Evolutionary conservation across 1,284 basidiomycete species (phyloP).

Genomic region (Trichosporon sp.): DNA sequence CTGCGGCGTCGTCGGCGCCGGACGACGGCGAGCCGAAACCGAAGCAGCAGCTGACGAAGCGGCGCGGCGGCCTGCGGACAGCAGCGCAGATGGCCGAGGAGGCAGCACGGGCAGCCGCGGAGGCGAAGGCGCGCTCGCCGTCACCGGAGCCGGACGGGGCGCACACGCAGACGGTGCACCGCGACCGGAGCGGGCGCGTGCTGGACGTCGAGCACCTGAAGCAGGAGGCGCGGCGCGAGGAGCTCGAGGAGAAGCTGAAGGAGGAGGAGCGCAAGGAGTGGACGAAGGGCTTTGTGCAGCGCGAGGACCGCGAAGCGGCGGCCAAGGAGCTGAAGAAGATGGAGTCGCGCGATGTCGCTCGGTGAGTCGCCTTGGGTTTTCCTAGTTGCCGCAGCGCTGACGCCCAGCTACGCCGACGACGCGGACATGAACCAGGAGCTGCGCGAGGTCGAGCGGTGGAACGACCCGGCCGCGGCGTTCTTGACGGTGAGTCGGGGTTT

Average conservation of each 20-base stretch:
- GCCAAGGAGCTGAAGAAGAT: constrained; percentile 64
- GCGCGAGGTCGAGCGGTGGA: constrained; percentile 76
- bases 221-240: constrained; percentile 71
- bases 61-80: constrained; percentile 68
- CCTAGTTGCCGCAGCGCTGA: too few relatives aligned
- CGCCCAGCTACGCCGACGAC: constrained; percentile 67
- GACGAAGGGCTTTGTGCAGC: constrained; percentile 89
- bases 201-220: constrained; percentile 80
- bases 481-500: constrained; percentile 62
- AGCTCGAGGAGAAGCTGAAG: constrained; percentile 72
- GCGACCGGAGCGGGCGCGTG: constrained; percentile 79
- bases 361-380: too few relatives aligned
- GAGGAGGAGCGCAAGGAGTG: constrained; percentile 90
- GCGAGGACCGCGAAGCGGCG: constrained; percentile 66
- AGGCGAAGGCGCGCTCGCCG: constrained; percentile 44
- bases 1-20: constrained; percentile 11
- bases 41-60: constrained; percentile 45
- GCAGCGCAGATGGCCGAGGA: constrained; percentile 53
- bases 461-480: constrained; percentile 92
- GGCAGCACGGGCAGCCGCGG: constrained; percentile 55
- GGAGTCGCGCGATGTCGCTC: constrained; percentile 63
- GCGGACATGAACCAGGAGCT: constrained; percentile 75
- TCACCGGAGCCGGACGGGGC: constrained; percentile 54
- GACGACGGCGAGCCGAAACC: background rate
- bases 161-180: constrained; percentile 77